phyloP scores from a whole-genome alignment of 1,284 basidiomycete genomes.

The Erythrobasidium hasegawianum region DNA sequence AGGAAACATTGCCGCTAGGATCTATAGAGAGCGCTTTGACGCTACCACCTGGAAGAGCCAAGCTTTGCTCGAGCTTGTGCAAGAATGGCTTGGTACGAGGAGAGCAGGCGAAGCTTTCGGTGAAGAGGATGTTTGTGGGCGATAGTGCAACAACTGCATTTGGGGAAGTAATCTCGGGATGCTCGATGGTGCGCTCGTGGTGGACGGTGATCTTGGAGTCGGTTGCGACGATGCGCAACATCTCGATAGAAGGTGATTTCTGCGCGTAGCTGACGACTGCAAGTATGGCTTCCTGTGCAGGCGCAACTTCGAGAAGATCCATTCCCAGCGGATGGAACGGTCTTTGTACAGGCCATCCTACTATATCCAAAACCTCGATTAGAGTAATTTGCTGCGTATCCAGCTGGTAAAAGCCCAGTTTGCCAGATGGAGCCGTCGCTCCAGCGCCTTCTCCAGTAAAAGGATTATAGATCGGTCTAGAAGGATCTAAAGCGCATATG shows the following conservation, averaged over 20 bases:
- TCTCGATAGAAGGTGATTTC: slow-evolving; percentile 18
- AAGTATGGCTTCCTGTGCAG: slow-evolving; percentile 8
- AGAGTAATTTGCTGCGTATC: background rate
- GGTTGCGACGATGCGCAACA: background rate
- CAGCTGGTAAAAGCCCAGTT: background rate
- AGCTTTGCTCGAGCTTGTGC: slow-evolving; percentile 16
- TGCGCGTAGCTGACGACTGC: slow-evolving; percentile 11
- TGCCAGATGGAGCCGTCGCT: slow-evolving; percentile 5
- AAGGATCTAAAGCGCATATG: slow-evolving; percentile 21
- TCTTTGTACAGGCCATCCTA: slow-evolving; percentile 12
- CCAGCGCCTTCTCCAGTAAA: slow-evolving; percentile 23
- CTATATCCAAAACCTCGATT: background rate
- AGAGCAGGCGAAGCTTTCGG: slow-evolving; percentile 9
- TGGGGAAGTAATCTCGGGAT: slow-evolving; percentile 19
- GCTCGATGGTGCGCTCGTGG: slow-evolving; percentile 4
- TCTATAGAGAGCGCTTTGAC: slow-evolving; percentile 12
- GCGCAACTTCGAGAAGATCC: slow-evolving; percentile 5
- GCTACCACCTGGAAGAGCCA: slow-evolving; percentile 20
- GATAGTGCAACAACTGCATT: slow-evolving; percentile 28
- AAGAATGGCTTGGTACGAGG: slow-evolving; percentile 13
- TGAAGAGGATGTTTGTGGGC: slow-evolving; percentile 12
- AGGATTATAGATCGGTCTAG: slow-evolving; percentile 17
- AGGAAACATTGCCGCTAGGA: background rate
- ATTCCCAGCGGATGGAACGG: slow-evolving; percentile 32
- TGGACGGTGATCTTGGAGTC: background rate